These are phyloP conservation scores for Pyrenochaeta sp. DNA, from an alignment of 2,329 filamentous ascomycete genomes.

Conservation along the genomic window DNA sequence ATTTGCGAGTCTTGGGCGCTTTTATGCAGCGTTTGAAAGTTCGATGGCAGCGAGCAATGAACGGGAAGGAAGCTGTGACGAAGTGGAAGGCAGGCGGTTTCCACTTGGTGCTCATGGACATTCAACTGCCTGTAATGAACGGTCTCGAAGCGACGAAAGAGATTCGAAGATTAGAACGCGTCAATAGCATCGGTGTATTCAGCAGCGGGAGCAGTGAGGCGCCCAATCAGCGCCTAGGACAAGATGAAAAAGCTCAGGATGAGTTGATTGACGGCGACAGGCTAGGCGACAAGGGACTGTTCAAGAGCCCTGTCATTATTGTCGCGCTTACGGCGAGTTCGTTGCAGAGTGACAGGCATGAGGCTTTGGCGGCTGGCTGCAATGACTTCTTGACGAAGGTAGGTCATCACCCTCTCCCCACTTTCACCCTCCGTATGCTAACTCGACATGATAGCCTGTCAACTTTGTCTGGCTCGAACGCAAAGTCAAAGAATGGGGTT, in stretches of 20 bases:
- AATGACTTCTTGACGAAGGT: constrained; percentile 99
- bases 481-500: constrained; percentile 99
- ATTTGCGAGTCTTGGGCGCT: constrained; percentile 88
- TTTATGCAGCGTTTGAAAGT: constrained; percentile 97
- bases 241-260: constrained; percentile 48
- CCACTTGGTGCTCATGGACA: constrained; percentile 97
- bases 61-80: constrained; percentile 88
- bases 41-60: constrained; percentile 96
- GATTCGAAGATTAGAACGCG: constrained; percentile 85
- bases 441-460: constrained; percentile 72
- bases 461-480: constrained; percentile 97
- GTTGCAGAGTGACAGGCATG: constrained; percentile 92
- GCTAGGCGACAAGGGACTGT: constrained; percentile 71
- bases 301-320: constrained; percentile 98
- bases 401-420: constrained; percentile 36
- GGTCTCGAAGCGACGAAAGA: constrained; percentile 94
- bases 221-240: constrained; percentile 42
- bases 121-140: constrained; percentile 96
- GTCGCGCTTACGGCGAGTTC: constrained; percentile 95
- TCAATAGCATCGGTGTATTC: constrained; percentile 94
- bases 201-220: constrained; percentile 60
- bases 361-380: constrained; percentile 92
- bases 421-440: constrained; percentile 15
- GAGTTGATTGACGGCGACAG: constrained; percentile 69
- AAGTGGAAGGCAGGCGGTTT: constrained; percentile 95